Base-by-base conservation (phyloP, 768 basidiomycete species). In the Suillus weaverae region DNA sequence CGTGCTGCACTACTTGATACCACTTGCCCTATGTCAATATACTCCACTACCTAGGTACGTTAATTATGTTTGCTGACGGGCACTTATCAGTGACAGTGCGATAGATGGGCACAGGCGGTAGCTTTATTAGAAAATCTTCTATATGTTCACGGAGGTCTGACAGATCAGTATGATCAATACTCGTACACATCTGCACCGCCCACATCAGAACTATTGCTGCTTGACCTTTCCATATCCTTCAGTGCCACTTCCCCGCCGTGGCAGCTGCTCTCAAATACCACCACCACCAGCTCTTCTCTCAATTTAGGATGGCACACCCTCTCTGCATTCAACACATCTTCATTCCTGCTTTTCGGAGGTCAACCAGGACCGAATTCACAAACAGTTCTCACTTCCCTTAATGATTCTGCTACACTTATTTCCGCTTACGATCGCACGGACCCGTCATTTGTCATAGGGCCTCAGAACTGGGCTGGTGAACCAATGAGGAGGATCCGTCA, bases 31-130 rank as follows among this genome's bases (percentile, higher is more conserved):
- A 51, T 70, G 74, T 16, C 70, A 69, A 54, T 73, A 75, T 50
- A 57, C 54, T 26, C 76, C 75, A 46, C 56, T 63, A 14, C 65
- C 75, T 38, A 76, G 75, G 75, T 62, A 64, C 64, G 70, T 38
- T 16, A 63, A 3, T 32, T 13, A 16, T 38, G 9, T 30, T 20
- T n/a, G 22, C 36, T 9, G 10, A 36, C n/a, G 48, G 7, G 35
- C 51, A 32, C 10, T 56, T 62, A 50, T 20, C 22, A 38, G 67
- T 70, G 38, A 73, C 44, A 35, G n/a, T 32, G 18, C 38, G 44
- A 26, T 51, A 95, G 95, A 81, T 97, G 95, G 95, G 95, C 89
- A 35, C 92, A 94, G 67, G 90, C 91, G 5, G 78, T 80, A 1
- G 83, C 86, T 22, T 70, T 89, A 50, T 73, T 90, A 30, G 80